A percentile compares a stretch with the other conserved stretches of the same genome.
These are phyloP conservation scores for Silene conica DNA, from an alignment of 148 eudicot species.

Conservation along the genomic window DNA sequence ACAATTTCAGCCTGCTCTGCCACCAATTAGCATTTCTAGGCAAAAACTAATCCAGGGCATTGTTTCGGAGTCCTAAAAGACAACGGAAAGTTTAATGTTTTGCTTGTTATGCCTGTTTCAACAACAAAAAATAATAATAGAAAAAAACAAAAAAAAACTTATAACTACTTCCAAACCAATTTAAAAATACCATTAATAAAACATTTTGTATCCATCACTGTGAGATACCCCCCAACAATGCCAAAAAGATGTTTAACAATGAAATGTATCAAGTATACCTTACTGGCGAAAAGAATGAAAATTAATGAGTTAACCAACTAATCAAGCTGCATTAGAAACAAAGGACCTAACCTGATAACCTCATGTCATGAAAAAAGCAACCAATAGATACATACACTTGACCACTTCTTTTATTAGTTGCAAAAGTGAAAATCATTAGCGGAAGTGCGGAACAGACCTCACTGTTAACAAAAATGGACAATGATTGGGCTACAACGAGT, in stretches of 20 bases:
- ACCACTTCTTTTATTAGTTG: background rate
- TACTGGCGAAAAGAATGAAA: background rate
- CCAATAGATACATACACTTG: conserved; percentile 3
- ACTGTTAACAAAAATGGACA: background rate
- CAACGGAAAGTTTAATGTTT: background rate
- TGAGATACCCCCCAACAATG: background rate
- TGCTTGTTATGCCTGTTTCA: background rate
- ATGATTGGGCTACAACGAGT: background rate
- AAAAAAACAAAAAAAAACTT: background rate
- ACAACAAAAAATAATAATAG: background rate
- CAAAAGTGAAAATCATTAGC: background rate
- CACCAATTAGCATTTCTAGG: background rate
- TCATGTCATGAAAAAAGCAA: background rate
- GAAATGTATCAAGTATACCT: background rate
- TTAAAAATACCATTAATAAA: background rate
- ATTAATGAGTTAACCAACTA: background rate
- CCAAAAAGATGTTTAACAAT: background rate
- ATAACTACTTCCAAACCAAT: background rate
- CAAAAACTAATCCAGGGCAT: background rate
- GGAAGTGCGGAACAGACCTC: background rate
- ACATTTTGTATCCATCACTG: background rate
- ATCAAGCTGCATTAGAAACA: background rate
- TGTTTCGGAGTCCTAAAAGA: background rate
- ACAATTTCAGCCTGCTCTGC: background rate
- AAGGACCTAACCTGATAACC: background rate